Evolutionary conservation across 1,139 yeast genomes (phyloP).

Genomic region (Protomyces macrosporus): DNA sequence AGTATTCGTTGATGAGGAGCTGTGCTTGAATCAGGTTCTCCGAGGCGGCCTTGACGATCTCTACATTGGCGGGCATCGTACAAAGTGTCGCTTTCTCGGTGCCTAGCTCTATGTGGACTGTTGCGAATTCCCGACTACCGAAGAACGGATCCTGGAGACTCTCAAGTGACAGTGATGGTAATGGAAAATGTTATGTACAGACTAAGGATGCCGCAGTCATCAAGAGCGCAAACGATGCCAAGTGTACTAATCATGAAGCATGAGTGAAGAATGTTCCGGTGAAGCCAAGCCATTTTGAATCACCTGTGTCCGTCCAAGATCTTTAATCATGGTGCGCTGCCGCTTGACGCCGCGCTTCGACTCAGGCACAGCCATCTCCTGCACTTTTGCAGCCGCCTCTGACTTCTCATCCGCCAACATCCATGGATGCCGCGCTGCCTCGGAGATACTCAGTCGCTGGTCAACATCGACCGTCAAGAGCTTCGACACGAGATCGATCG

Average conservation of each 20-base stretch:
- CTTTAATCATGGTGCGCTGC: constrained; percentile 14
- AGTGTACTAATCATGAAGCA: neutral
- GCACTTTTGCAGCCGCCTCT: neutral
- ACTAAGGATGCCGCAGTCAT: too few relatives aligned
- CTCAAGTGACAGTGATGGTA: too few relatives aligned
- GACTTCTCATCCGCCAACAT: neutral
- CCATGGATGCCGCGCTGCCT: constrained; percentile 59
- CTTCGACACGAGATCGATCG: constrained; percentile 58
- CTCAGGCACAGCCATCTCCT: neutral
- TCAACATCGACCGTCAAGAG: constrained; percentile 56
- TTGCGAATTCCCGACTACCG: too few relatives aligned
- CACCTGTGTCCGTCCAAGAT: constrained; percentile 1
- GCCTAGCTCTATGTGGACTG: too few relatives aligned
- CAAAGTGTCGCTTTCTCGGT: neutral
- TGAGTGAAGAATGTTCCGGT: neutral
- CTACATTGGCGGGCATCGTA: neutral
- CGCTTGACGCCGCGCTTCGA: constrained; percentile 7
- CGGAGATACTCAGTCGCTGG: constrained; percentile 49
- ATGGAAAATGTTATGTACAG: too few relatives aligned
- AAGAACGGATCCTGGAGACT: too few relatives aligned
- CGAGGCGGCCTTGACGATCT: neutral
- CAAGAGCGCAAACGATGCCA: too few relatives aligned
- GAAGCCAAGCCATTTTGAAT: neutral
- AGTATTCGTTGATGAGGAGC: constrained; percentile 10
- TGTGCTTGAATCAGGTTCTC: neutral